These are phyloP conservation scores for Cucurbita maxima DNA, from an alignment of 306 rosid species.

Conservation along the genomic window DNA sequence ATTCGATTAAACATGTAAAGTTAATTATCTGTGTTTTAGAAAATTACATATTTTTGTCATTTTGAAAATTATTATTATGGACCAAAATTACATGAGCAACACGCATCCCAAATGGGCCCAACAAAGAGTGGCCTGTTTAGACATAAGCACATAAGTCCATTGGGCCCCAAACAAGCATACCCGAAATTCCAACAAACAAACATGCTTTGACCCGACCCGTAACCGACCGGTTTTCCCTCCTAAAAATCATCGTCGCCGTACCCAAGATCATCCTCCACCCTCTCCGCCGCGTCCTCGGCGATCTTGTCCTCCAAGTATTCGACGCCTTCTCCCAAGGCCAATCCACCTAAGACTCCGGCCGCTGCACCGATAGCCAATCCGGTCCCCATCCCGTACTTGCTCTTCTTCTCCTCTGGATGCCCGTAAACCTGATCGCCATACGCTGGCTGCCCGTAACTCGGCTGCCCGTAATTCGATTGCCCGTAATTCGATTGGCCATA, in stretches of 20 bases:
- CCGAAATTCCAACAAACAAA: not conserved
- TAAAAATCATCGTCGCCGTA: slow-evolving; percentile 31
- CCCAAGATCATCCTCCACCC: slow-evolving; percentile 41
- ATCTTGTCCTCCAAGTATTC: slow-evolving; percentile 56
- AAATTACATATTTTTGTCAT: not conserved
- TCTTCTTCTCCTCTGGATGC: slow-evolving; percentile 36
- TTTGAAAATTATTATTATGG: not conserved
- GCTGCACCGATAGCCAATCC: slow-evolving; percentile 88
- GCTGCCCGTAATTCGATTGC: slow-evolving; percentile 10
- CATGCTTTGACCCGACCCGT: not conserved
- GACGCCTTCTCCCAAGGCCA: slow-evolving; percentile 49
- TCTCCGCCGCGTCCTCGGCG: slow-evolving; percentile 42
- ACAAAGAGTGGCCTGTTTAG: not conserved
- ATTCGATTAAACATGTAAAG: not conserved
- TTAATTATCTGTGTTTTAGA: not conserved
- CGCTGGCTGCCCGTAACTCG: slow-evolving; percentile 18
- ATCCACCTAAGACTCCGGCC: slow-evolving; percentile 55
- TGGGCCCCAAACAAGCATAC: not conserved
- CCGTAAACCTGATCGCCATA: slow-evolving; percentile 9
- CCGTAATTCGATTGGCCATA: slow-evolving; percentile 33
- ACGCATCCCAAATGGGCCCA: not conserved
- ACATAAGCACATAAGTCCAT: not conserved
- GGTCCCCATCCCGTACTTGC: slow-evolving; percentile 82
- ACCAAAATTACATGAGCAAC: too few relatives aligned
- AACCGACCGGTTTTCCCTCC: not conserved